These are phyloP conservation scores for Cladosporium cucumerinum DNA, from an alignment of 2,329 filamentous ascomycete genomes.

Conservation along the genomic window DNA sequence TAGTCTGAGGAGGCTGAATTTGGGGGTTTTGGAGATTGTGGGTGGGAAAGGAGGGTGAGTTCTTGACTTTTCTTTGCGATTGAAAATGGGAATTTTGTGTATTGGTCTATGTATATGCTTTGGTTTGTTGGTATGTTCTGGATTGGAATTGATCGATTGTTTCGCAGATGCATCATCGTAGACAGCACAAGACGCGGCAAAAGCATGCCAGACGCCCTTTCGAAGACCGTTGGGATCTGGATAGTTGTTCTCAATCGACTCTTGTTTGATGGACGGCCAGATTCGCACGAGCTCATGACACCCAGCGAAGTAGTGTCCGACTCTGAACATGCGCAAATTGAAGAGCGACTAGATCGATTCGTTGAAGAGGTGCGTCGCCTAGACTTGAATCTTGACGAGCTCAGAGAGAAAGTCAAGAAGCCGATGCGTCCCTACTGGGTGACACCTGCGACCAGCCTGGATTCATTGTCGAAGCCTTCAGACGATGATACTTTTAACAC, in stretches of 20 bases:
- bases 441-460: slow-evolving; percentile 59
- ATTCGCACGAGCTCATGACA: slow-evolving; percentile 59
- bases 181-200: slow-evolving; percentile 93
- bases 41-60: slow-evolving; percentile 63
- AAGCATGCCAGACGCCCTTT: slow-evolving; percentile 91
- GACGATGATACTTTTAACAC: slow-evolving; percentile 61
- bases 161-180: slow-evolving; percentile 68
- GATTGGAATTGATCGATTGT: background rate
- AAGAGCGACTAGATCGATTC: slow-evolving; percentile 56
- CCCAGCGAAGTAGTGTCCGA: slow-evolving; percentile 68
- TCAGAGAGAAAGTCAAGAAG: slow-evolving; percentile 60
- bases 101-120: slow-evolving; percentile 4
- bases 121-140: background rate
- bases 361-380: slow-evolving; percentile 55
- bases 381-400: slow-evolving; percentile 54
- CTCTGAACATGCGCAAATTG: slow-evolving; percentile 79
- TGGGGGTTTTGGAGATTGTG: slow-evolving; percentile 72
- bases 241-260: slow-evolving; percentile 78
- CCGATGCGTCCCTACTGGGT: slow-evolving; percentile 79
- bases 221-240: slow-evolving; percentile 94
- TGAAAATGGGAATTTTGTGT: background rate
- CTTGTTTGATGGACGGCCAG: slow-evolving; percentile 61
- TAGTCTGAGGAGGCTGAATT: slow-evolving; percentile 76
- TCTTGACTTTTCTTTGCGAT: background rate
- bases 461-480: slow-evolving; percentile 41